Evolutionary conservation across 768 basidiomycete species (phyloP).

Genomic region (Lyophyllum shimeji): DNA sequence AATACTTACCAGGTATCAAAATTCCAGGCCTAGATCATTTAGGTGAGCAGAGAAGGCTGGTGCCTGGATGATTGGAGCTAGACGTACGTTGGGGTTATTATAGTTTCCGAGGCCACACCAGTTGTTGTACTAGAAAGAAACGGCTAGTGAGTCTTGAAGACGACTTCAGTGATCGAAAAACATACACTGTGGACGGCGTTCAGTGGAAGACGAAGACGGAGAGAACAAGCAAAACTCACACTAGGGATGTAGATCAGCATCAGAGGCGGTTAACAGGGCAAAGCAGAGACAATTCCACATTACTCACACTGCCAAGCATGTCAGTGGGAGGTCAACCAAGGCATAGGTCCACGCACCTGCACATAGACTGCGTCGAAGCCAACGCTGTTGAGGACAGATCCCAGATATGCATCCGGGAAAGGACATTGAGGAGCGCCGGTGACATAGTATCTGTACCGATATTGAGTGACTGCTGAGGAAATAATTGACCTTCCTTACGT

Average conservation of each 20-base stretch:
- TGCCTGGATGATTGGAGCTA: background rate
- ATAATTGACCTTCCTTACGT: conserved; percentile 27
- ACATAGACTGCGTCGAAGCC: conserved; percentile 72
- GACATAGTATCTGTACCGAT: conserved; percentile 52
- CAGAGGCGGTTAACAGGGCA: background rate
- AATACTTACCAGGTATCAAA: conserved; percentile 47
- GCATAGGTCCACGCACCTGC: conserved; percentile 15
- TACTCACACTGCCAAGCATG: conserved; percentile 12
- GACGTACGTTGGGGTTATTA: conserved; percentile 43
- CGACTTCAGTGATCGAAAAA: background rate
- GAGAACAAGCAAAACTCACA: background rate
- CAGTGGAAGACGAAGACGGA: background rate
- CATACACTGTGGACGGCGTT: conserved; percentile 5
- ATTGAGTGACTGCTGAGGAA: background rate
- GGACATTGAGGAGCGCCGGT: conserved; percentile 68
- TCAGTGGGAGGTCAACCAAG: background rate
- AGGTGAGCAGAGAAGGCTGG: conserved; percentile 11
- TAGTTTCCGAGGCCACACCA: conserved; percentile 43
- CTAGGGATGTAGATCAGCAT: background rate
- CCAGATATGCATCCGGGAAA: conserved; percentile 64
- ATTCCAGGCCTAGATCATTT: conserved; percentile 52
- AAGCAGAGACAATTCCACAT: background rate
- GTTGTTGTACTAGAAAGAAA: conserved; percentile 31
- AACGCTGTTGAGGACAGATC: conserved; percentile 58
- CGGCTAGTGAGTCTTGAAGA: background rate